Evolutionary conservation across 768 basidiomycete genomes (phyloP), one percentile per base, ranked within the genome.

Genomic region (Lactarius sanguifluus): DNA sequence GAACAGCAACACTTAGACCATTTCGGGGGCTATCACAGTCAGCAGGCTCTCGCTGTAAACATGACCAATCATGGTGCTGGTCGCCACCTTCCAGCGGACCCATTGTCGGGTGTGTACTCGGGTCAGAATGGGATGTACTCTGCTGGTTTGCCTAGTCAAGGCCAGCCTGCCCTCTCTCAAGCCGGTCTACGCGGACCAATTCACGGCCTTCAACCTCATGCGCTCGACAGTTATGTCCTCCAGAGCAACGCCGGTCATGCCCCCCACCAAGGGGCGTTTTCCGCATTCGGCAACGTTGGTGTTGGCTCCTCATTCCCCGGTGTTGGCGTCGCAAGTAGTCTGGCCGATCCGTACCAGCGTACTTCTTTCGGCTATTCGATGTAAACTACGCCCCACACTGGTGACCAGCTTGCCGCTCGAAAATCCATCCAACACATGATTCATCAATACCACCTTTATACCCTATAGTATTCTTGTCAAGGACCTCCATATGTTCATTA

Each of bases 151-250:
- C 89, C 85, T 66, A 81, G 79, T n/a, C 88, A 86, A 73, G 75
- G 79, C 45, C 87, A 85, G 68, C 72, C 87, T 62, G 79, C 78
- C 56, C 75, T 71, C 64, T 45, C 70, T 61, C 69, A 69, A 67
- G 56, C 72, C 61, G 32, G 68, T 41, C 70, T 65, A 63, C 72
- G 64, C 38, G 71, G 81, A 32, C 86, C 83, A 67, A 72, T 90
- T 73, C 88, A 88, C 70, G 75, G 76, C 47, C 75, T 92, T 57
- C 89, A 87, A 73, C 82, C 86, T 18, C 90, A 88, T 68, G 81
- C 88, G 30, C 91, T 93, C 69, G 91, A 93, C 72, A 85, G 86
- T 73, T 92, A 92, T 73, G 90, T 92, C 66, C 80, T 93, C 59
- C 91, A 92, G 76, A 85, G 85, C 74, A 86, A 81, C 71, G 86